Evolutionary conservation across 805 yeast species (phyloP), one percentile per base, ranked within the genome.

Genomic region (Wickerhamiella domercqiae): DNA sequence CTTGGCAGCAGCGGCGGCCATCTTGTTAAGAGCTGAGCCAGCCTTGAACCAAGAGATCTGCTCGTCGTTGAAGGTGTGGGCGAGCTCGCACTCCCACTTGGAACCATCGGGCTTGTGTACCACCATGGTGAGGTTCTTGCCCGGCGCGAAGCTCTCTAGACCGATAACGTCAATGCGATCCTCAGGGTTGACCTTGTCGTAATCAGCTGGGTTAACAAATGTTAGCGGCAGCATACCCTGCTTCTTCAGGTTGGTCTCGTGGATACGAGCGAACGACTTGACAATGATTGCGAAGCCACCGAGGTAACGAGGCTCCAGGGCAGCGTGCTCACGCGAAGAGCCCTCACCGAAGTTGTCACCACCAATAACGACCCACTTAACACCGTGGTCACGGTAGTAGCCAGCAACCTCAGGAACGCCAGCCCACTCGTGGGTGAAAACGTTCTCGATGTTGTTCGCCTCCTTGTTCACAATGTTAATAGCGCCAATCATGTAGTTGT

Each of bases 331-430:
- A 74, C 98, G 83, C 54, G 97, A 87, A 47, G 96, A 86, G 70
- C 98, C 98, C 72, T 87, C 98, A 73, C 98, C 98, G 57, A 86
- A 82, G 72, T 87, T 87, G 68, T 87, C 96, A 59, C 83, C 97
- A 66, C 96, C 98, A 59, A 87, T 73, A 50, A 87, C 97, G 66
- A 86, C 95, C 97, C 97, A 87, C 57, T 70, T 77, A 59, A 78
- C 68, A 54, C 93, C 94, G 50, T 76, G 67, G 60, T 82, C 93
- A 69, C 95, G 81, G 86, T 87, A 87, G 62, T 74, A 80, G 61
- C 73, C 76, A 56, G 93, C 96, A 52, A 93, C 80, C 64, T 84
- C 94, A 68, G 98, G 98, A 58, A 90, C 95, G 70, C 94, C 90
- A 56, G 68, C 75, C 72, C 73, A 82, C 61, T 71, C 80, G 64